Evolutionary conservation across 2,329 filamentous ascomycete species (phyloP), one percentile per base, ranked within the genome.

Genomic region (Fusarium sp.): DNA sequence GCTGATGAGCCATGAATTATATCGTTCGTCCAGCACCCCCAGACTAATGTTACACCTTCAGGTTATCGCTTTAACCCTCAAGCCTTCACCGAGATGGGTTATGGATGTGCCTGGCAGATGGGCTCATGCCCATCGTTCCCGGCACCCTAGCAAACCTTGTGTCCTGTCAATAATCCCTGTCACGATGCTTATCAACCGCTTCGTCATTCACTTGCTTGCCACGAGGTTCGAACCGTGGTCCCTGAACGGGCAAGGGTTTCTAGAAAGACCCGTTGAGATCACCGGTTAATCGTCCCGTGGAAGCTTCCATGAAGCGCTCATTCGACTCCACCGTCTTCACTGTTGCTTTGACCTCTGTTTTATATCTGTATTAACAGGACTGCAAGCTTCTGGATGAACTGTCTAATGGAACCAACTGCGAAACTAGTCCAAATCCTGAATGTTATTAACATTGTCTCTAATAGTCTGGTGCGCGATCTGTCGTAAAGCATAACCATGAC

Each of bases 41-140:
- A 70, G 49, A 60, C 70, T 70, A 73, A 73, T 44, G 70, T 73
- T 70, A 73, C 70, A 70, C 35, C 44, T 73, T 73, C 70, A 73
- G 70, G 70, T 70, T 33, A 51, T 49, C 56, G 59, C 48, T 46
- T 56, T 59, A 46, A 38, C 63, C 44, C 42, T 70, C 45, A 55
- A 44, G 37, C 63, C 48, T 45, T 73, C 54, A 60, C 61, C 55
- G 54, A 73, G 51, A 65, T 38, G 27, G 59, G 38, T 18, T 38
- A 38, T 52, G 59, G 33, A 51, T 45, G 63, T 67, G 29, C 58
- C 68, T 68, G 54, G 63, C 56, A 67, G 39, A 54, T 63, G 46
- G 54, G 61, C 67, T 71, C 44, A 63, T 51, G 57, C 66, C 48
- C 44, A 58, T 63, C 55, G 45, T 58, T 66, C 46, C 70, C 66